Evolutionary conservation across 31 red algal species (phyloP), one percentile per base, ranked within the genome.

Genomic region (Asparagopsis taxiformis): DNA sequence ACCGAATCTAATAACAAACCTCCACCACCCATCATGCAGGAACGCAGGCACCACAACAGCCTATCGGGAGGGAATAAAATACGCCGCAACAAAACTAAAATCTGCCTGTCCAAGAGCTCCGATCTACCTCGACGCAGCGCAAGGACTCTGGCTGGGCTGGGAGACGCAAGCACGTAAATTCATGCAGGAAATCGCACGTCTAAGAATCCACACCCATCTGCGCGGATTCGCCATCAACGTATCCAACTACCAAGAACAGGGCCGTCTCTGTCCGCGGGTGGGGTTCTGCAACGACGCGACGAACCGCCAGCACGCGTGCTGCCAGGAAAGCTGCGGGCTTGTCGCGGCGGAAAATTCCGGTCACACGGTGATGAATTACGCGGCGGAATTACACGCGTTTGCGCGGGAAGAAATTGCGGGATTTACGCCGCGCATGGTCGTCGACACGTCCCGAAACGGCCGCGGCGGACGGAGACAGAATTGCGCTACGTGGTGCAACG

Each of bases 401-500:
- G 31, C 28, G 31, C 17, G 32, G 58, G 3, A 21, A 7, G 50
- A 46, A 9, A 64, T 85, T 23, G 26, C 37, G 1, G 36, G 32
- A 19, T 85, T 65, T 29, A 1, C 19, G 6, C 59, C 69, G 11
- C 24, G 55, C 22, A 61, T 85, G 11, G 59, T 85, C 3, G 52
- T 85, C 31, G 80, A 85, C 51, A 85, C 69, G 9, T 25, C 15
- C 23, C 52, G 80, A 34, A 74, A 85, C 51, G 68, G 80, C 22
- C 62, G 30, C 20, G 48, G 36, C 3, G 55, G 55, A 4, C 49
- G 80, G 20, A 48, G 25, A 8, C 8, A 32, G 1, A 34, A 20
- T 10, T 85, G 68, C 29, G 25, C 57, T 2, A 74, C 32, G 41
- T 85, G 80, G 80, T 85, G 80, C 59, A 85, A 85, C 56, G 41